Evolutionary conservation across 2,329 filamentous ascomycete species (phyloP).

Genomic region (Geosmithia putterillii): DNA sequence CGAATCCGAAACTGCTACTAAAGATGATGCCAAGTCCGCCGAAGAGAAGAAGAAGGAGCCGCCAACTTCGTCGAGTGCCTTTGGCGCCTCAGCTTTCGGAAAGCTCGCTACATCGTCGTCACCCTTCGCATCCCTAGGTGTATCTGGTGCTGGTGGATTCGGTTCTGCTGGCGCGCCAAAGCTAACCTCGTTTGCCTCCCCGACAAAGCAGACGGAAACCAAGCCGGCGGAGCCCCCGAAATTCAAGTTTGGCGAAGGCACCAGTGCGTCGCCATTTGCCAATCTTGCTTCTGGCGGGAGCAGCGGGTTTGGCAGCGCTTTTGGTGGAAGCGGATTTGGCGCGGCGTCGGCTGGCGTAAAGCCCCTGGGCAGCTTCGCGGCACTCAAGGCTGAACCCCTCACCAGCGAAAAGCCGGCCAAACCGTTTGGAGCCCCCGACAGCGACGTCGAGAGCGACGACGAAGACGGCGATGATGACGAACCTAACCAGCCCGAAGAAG

Average conservation of each 20-base stretch:
- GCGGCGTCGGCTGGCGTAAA: conserved; percentile 25
- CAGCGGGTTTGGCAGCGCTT: conserved; percentile 38
- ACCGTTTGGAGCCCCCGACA: conserved; percentile 67
- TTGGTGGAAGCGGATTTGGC: conserved; percentile 27
- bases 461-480: conserved; percentile 23
- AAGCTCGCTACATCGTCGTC: conserved; percentile 52
- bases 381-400: conserved; percentile 35
- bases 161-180: conserved; percentile 26
- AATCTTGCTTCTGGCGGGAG: conserved; percentile 21
- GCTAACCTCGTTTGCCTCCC: conserved; percentile 19
- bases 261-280: conserved; percentile 33
- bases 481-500: conserved; percentile 32
- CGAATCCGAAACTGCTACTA: background rate
- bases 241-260: conserved; percentile 32
- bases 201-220: conserved; percentile 7
- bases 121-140: conserved; percentile 47
- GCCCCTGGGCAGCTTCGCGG: conserved; percentile 56
- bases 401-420: conserved; percentile 51
- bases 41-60: conserved; percentile 13
- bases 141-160: conserved; percentile 35
- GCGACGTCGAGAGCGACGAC: conserved; percentile 40
- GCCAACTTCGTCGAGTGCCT: conserved; percentile 45
- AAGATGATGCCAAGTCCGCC: conserved; percentile 7
- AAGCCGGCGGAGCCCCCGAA: conserved; percentile 24
- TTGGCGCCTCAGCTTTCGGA: conserved; percentile 56